Evolutionary conservation across 2,329 filamentous ascomycete species (phyloP), one percentile per base, ranked within the genome.

Genomic region (Xylaria sp.): DNA sequence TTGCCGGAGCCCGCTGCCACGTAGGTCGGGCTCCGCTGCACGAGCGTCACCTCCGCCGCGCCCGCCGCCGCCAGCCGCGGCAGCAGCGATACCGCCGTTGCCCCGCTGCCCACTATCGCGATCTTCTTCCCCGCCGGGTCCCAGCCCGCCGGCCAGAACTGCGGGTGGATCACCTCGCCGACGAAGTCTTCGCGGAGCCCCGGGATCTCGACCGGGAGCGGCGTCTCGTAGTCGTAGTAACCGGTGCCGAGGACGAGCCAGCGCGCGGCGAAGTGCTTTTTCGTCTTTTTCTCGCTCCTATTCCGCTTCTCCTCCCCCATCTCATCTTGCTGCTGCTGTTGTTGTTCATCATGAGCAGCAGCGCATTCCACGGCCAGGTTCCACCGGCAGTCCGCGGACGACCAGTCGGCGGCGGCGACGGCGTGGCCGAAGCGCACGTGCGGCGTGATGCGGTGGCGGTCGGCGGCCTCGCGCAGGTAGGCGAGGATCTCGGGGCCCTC

Each of bases 11-110:
- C 24, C 0, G 77, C 78, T 2, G 74, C 71, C 48, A 92, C 78
- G 63, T 90, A 92, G 1, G 79, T 82, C 0, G 90, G 91, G 38
- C 86, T 90, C 52, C 90, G 84, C 72, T 94, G 90, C 2, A 94
- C 78, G 82, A 92, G 90, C 1, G 88, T 92, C 20, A 91, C 84
- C n/a, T 82, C 79, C 2, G 72, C 73, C 4, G 88, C 88, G 5
- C 11, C 11, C 40, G 79, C 81, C 37, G 88, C 74, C 1, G 85
- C 84, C 40, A 94, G 72, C 39, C 78, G 81, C 1, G 90, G 91
- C 3, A 94, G 71, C 0, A 95, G 77, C 0, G 89, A 93, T 49
- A 92, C 74, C 4, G 89, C 87, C 0, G 90, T 94, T 2, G 90
- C 90, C 4, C 90, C 91, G n/a, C 82, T 87, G 7, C 90, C 90